Evolutionary conservation across 1,284 basidiomycete genomes (phyloP).

Genomic region (Ceratobasidium sp.): DNA sequence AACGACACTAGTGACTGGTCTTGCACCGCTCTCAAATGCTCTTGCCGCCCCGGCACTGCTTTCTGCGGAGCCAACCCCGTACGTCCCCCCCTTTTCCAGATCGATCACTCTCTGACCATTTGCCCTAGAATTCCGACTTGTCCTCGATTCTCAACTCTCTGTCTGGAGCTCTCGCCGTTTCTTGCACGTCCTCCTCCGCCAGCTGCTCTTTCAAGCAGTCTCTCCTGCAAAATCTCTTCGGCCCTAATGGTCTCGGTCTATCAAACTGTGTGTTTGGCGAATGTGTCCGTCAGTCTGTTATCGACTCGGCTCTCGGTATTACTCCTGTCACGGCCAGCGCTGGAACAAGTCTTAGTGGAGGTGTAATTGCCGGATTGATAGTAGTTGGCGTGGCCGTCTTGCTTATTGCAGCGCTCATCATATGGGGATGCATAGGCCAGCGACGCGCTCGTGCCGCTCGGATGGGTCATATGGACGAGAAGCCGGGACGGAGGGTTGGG

Average conservation of each 20-base stretch:
- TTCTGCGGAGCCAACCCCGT: constrained; percentile 73
- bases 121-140: constrained; percentile 58
- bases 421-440: constrained; percentile 71
- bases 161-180: constrained; percentile 68
- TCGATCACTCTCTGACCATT: neutral
- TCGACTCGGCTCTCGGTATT: constrained; percentile 63
- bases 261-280: constrained; percentile 83
- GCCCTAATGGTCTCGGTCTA: constrained; percentile 72
- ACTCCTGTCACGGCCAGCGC: constrained; percentile 49
- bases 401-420: constrained; percentile 65
- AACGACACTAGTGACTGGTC: constrained; percentile 64
- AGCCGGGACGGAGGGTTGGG: constrained; percentile 62
- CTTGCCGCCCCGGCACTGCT: constrained; percentile 70
- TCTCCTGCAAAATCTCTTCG: constrained; percentile 74
- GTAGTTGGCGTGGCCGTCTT: constrained; percentile 78
- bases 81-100: constrained; percentile 20
- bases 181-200: constrained; percentile 65
- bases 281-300: constrained; percentile 81
- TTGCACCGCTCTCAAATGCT: constrained; percentile 78
- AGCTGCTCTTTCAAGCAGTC: constrained; percentile 81
- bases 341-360: constrained; percentile 67
- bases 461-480: constrained; percentile 46
- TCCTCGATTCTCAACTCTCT: constrained; percentile 69
- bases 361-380: constrained; percentile 87
- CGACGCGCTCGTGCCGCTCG: constrained; percentile 64